phyloP scores from a whole-genome alignment of 768 basidiomycete species.

The Amanita pallidorosea region DNA sequence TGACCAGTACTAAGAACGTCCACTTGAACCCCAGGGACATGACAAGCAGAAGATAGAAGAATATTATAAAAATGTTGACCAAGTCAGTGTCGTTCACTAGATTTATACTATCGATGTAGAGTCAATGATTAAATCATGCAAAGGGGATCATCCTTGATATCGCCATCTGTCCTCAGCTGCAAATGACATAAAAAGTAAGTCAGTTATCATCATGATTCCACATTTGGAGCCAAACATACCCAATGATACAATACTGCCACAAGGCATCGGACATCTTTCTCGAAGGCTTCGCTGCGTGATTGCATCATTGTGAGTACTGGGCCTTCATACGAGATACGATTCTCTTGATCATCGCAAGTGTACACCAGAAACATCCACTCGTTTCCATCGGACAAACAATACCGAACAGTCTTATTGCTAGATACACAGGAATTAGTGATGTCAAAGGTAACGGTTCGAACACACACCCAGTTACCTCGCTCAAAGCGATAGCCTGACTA shows the following conservation, averaged over 20 bases:
- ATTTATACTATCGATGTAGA: too few relatives aligned
- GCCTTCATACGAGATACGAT: slow-evolving; percentile 1
- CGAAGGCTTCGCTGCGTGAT: background rate
- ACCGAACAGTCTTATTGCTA: slow-evolving; percentile 3
- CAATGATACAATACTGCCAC: background rate
- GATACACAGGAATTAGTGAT: slow-evolving; percentile 1
- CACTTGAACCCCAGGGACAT: too few relatives aligned
- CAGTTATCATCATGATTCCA: background rate
- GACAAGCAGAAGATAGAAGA: too few relatives aligned
- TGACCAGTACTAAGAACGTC: too few relatives aligned
- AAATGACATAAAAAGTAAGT: background rate
- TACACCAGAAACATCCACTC: slow-evolving; percentile 1
- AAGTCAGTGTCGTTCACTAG: too few relatives aligned
- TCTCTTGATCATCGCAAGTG: background rate
- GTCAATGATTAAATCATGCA: background rate
- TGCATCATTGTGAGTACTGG: slow-evolving; percentile 1
- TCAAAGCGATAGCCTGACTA: slow-evolving; percentile 3
- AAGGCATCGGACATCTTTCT: slow-evolving; percentile 1
- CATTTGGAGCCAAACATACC: background rate
- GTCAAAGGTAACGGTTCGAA: background rate
- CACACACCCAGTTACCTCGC: background rate
- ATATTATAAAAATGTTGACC: too few relatives aligned
- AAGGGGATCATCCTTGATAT: slow-evolving; percentile 2
- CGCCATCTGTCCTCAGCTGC: background rate
- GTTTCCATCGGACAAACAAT: slow-evolving; percentile 2